Base-by-base conservation (phyloP, 2,329 filamentous ascomycete genomes). In the Spiromastix sp. region DNA sequence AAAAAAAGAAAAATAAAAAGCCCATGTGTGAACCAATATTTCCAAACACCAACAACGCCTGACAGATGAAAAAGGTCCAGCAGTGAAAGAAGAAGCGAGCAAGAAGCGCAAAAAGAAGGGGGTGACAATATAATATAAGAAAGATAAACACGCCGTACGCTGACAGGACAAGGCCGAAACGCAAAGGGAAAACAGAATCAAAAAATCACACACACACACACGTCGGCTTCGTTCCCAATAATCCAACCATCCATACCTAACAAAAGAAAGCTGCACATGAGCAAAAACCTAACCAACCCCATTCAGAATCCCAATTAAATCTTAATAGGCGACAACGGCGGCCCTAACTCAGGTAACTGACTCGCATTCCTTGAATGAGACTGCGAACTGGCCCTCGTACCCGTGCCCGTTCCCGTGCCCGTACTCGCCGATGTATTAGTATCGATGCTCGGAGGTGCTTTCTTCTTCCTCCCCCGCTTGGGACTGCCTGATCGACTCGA, bases 321-420 rank as follows among this genome's bases (percentile, higher is more conserved):
- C 41, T 60, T 56, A 34, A 68, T 67, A 7, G 65, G 65, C 11
- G 63, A 67, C 30, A 68, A 50, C 4, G 63, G 63, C 15, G 63
- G 64, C 0, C 61, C 63, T 27, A 68, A 50, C 46, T 68, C 65
- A 4, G 65, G 65, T 28, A 68, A 54, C 38, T 64, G 63, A 8
- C 63, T 64, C 12, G 59, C 45, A 34, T 54, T 59, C 17, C 56
- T 50, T 16, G 47, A 44, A 42, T 63, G 59, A 5, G 50, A 49
- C n/a, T n/a, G n/a, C n/a, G n/a, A n/a, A n/a, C n/a, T n/a, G n/a
- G n/a, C n/a, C n/a, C n/a, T n/a, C n/a, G n/a, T n/a, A n/a, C n/a
- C n/a, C n/a, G n/a, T n/a, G n/a, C n/a, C n/a, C n/a, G n/a, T n/a
- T n/a, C n/a, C n/a, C n/a, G n/a, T n/a, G n/a, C n/a, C n/a, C n/a